Percentiles rank a stretch among this genome's conserved stretches.
These are phyloP conservation scores for Lachancea mirantina DNA, from an alignment of 805 yeast species.

Conservation along the genomic window DNA sequence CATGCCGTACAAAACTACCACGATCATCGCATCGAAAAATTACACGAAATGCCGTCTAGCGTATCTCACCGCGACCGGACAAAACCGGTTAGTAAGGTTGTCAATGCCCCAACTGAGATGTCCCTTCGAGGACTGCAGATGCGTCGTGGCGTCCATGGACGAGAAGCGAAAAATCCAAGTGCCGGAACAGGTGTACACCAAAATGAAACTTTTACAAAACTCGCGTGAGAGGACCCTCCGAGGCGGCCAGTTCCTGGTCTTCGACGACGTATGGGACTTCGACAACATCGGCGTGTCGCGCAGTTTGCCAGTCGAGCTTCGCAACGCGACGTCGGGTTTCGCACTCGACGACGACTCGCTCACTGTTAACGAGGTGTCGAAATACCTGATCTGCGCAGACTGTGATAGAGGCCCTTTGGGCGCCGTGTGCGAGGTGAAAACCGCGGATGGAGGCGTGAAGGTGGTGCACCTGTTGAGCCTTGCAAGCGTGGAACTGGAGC, in stretches of 20 bases:
- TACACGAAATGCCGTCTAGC: too few relatives aligned
- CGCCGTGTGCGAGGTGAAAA: slow-evolving; percentile 40
- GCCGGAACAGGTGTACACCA: slow-evolving; percentile 11
- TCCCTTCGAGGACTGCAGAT: slow-evolving; percentile 20
- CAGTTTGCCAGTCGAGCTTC: slow-evolving; percentile 16
- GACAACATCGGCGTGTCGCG: slow-evolving; percentile 73
- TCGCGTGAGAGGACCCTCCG: slow-evolving; percentile 1
- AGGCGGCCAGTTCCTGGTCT: slow-evolving; percentile 32
- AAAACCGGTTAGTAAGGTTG: background rate
- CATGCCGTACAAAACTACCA: too few relatives aligned
- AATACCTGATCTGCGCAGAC: slow-evolving; percentile 62
- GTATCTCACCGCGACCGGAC: too few relatives aligned
- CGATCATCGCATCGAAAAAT: too few relatives aligned
- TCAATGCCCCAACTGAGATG: slow-evolving; percentile 20
- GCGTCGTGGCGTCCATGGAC: slow-evolving; percentile 15
- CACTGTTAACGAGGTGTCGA: slow-evolving; percentile 34
- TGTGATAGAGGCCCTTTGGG: slow-evolving; percentile 79
- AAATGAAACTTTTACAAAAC: slow-evolving; percentile 19
- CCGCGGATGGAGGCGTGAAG: slow-evolving; percentile 12
- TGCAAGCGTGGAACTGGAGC: slow-evolving; percentile 33
- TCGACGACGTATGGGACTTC: slow-evolving; percentile 67
- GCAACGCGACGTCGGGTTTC: background rate
- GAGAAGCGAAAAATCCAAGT: slow-evolving; percentile 9
- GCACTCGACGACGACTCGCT: slow-evolving; percentile 12
- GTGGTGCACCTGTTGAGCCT: slow-evolving; percentile 40